Base-by-base conservation (phyloP, 805 yeast species). In the Zygotorulaspora sp. region DNA sequence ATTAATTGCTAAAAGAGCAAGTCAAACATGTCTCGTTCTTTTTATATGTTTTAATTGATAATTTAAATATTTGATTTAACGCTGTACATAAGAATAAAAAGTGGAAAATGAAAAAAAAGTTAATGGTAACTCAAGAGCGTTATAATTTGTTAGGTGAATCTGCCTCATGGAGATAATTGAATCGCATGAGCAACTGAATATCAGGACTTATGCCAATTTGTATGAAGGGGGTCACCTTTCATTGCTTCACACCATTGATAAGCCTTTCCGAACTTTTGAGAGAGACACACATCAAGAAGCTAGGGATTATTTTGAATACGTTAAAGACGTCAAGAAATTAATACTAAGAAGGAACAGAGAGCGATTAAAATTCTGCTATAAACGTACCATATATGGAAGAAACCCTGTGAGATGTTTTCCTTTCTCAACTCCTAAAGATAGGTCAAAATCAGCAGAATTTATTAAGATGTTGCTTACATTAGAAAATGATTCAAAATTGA, bases 151-250 rank as follows among this genome's bases (percentile, higher is more conserved):
- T n/a, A n/a, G n/a, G n/a, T n/a, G n/a, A n/a, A n/a, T n/a, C n/a
- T 5, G 6, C 17, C 14, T 12, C 7, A 26, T 26, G 30, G 8
- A 14, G 14, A 5, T 8, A 6, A n/a, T 4, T 4, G 5, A 5
- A 9, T 26, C 17, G 30, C 5, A 5, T n/a, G 17, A 14, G n/a
- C 30, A n/a, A 17, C 14, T n/a, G 30, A 14, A 14, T 9, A 12
- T 6, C 8, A 26, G 8, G 14, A 14, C 12, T 5, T 26, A 6
- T 22, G 41, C 25, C 11, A 28, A 32, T 10, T 39, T 42, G 43
- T 43, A 36, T 25, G 26, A 33, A 22, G 40, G 40, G 8, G 46
- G 41, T 27, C 36, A 32, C 12, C 35, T 43, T 21, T 30, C 32
- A 12, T 33, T 39, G 8, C 35, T 38, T 10, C 23, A 30, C 12